Conservation (phyloP, 148 eudicot genomes). For the Cornus kousa region DNA sequence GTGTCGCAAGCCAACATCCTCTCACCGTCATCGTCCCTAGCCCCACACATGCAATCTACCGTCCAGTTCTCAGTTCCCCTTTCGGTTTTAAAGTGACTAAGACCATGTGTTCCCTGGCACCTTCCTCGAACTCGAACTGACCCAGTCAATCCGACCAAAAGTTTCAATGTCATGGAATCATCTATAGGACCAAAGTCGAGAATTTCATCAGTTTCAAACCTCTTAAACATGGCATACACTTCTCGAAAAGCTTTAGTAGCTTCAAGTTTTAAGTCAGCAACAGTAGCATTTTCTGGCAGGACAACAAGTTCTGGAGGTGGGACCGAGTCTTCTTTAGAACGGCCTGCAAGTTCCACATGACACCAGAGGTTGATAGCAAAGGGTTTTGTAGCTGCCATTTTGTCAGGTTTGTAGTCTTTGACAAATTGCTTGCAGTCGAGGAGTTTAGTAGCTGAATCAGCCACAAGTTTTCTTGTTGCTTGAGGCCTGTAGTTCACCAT, state of each 20-base stretch:
- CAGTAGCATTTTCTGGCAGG: slow-evolving; percentile 2
- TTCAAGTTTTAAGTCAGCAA: slow-evolving; percentile 7
- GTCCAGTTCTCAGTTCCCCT: slow-evolving; percentile 1
- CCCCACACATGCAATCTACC: slow-evolving; percentile 19
- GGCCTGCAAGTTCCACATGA: slow-evolving; percentile 1
- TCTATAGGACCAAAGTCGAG: not conserved
- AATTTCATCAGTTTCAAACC: slow-evolving; percentile 3
- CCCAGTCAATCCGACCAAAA: slow-evolving; percentile 6
- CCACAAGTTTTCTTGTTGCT: slow-evolving; percentile 1
- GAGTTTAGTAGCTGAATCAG: not conserved
- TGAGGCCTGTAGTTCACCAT: not conserved
- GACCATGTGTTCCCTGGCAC: slow-evolving; percentile 5
- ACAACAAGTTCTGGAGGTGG: slow-evolving; percentile 8
- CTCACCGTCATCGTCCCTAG: slow-evolving; percentile 18
- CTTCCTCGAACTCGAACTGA: slow-evolving; percentile 8
- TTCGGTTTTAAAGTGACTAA: not conserved
- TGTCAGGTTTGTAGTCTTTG: slow-evolving; percentile 12
- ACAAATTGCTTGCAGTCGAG: slow-evolving; percentile 17
- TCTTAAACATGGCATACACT: slow-evolving; percentile 4
- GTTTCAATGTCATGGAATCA: slow-evolving; percentile 4
- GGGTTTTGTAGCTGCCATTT: not conserved
- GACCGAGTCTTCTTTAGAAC: not conserved
- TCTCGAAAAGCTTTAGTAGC: slow-evolving; percentile 12
- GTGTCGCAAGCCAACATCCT: slow-evolving; percentile 22
- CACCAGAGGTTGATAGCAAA: slow-evolving; percentile 2